A percentile compares a stretch with the other conserved stretches of the same genome.
These are phyloP conservation scores for Hsuehochloa calcarea DNA, from an alignment of 176 grass and related monocot genomes.

Conservation along the genomic window DNA sequence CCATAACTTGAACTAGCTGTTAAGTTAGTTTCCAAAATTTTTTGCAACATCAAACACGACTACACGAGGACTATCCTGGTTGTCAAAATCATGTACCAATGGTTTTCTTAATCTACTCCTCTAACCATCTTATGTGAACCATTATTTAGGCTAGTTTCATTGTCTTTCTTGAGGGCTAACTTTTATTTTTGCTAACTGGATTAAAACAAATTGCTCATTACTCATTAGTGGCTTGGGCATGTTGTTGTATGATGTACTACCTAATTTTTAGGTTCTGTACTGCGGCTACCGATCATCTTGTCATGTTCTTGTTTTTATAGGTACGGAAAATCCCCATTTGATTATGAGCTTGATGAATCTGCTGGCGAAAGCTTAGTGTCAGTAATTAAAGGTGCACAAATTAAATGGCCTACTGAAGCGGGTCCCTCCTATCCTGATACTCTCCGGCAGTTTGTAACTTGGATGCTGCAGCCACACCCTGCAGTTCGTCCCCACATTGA, in stretches of 20 bases:
- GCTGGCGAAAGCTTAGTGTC: constrained; percentile 58
- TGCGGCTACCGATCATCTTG: not conserved
- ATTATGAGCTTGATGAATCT: constrained; percentile 77
- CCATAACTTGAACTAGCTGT: not conserved
- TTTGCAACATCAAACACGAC: not conserved
- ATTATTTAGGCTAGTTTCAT: not conserved
- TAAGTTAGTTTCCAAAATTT: not conserved
- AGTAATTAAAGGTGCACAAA: constrained; percentile 63
- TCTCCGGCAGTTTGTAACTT: constrained; percentile 69
- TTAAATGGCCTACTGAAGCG: constrained; percentile 63
- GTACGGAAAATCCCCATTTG: constrained; percentile 85
- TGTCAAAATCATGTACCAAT: not conserved
- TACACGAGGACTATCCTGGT: not conserved
- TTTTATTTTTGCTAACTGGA: not conserved
- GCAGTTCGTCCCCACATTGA: constrained; percentile 74
- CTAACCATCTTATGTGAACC: not conserved
- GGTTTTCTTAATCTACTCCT: not conserved
- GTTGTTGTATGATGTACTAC: not conserved
- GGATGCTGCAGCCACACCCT: constrained; percentile 93
- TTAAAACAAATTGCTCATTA: constrained; percentile 8
- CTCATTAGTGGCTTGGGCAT: not conserved
- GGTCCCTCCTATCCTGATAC: constrained; percentile 52
- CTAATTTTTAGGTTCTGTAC: not conserved
- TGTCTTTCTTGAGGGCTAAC: not conserved
- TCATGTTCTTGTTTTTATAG: constrained; percentile 30